Conservation (phyloP, 257 asterid species). For the Solanum piurae region DNA sequence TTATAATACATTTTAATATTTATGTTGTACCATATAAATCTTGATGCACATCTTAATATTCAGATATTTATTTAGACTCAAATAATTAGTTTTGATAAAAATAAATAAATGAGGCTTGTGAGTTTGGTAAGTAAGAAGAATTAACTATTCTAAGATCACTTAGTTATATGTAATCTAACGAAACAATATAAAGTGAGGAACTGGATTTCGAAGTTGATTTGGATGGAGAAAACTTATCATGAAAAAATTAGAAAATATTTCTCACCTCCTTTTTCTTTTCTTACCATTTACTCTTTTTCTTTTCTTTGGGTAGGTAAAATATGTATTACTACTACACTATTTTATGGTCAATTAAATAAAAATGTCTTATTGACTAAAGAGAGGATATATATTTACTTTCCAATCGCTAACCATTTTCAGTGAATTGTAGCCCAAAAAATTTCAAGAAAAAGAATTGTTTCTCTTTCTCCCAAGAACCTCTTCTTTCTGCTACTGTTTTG, state of each 20-base stretch:
- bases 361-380: not conserved
- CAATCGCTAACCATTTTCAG: not conserved
- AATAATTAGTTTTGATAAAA: not conserved
- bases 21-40: no score
- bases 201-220: accelerated
- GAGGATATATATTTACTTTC: not conserved
- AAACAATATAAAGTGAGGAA: not conserved
- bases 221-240: not conserved
- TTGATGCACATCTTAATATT: no score
- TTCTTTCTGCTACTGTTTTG: not conserved
- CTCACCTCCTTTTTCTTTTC: not conserved
- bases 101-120: not conserved
- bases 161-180: not conserved
- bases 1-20: no score
- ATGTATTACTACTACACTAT: not conserved
- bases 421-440: not conserved
- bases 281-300: not conserved
- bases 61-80: not conserved
- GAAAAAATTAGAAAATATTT: not conserved
- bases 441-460: not conserved
- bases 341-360: not conserved
- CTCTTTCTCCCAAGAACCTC: not conserved
- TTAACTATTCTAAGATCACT: no score
- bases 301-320: not conserved
- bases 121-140: no score